Base-by-base conservation (phyloP, 768 basidiomycete species). In the Dioszegia crocea region DNA sequence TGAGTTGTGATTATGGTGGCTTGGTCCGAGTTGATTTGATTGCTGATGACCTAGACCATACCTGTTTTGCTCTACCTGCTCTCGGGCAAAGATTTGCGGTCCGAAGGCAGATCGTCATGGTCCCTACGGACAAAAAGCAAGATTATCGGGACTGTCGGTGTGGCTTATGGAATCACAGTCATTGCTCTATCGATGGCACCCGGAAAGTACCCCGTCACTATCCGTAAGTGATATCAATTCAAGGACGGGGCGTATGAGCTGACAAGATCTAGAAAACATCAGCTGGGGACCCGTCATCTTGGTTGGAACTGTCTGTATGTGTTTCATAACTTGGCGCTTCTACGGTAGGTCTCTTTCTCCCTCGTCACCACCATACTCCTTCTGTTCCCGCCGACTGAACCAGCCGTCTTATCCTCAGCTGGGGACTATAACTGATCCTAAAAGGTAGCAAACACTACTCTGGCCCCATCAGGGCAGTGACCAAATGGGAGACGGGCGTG, bases 401-500 rank as follows among this genome's bases (percentile, higher is more conserved):
- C 33, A 6, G 33, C 33, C 33, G 33, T 33, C 33, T 6, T 14
- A 6, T 33, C 14, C 33, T 14, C 33, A 33, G 33, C 33, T 33
- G 14, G 14, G 6, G 33, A 6, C 33, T 33, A 3, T 9, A 38
- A 33, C 49, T 51, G 49, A 51, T 51, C n/a, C 3, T 30, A n/a
- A 11, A 6, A 66, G 60, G 65, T 49, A 66, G 56, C 38, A 55
- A 60, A 57, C 72, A 78, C 47, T 80, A 79, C 64, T 76, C 78
- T 21, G 79, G 79, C 0, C 79, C 79, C 1, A 79, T 80, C 56
- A 70, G 73, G 59, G 70, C 78, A 14, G 63, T 77, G 12, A 79
- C 78, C 0, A 73, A 73, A 50, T 79, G 77, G 77, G 68, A 77
- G n/a, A 75, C 77, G n/a, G 78, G 78, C 12, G 74, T 77, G 27